Evolutionary conservation across 2,329 filamentous ascomycete genomes (phyloP), one percentile per base, ranked within the genome.

Genomic region (Talaromyces sp.): DNA sequence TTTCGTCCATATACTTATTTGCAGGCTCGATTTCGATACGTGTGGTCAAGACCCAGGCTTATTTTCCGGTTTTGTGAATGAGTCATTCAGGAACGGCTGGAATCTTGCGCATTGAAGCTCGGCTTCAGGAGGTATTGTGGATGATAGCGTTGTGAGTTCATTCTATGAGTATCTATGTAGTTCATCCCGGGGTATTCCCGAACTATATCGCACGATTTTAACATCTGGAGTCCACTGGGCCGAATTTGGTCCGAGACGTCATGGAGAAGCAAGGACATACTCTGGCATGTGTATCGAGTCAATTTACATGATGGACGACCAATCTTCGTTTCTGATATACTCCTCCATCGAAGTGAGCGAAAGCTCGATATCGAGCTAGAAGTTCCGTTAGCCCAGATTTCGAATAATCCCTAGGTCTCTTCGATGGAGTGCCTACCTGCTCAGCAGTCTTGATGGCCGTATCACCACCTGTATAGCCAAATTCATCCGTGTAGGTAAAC

Each of bases 281-380:
- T 25, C 5, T 12, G 23, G 25, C 25, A 31, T 16, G 4, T 9
- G 16, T 3, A 16, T 48, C 31, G 25, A 33, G 28, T 18, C 12
- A 18, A 6, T 12, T 21, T 21, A 52, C 28, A 52, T 21, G 5
- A 57, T 12, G 25, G 33, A 57, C 21, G 54, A 57, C 54, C 54
- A 57, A 31, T 57, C 54, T 31, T 57, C 54, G 3, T 14, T 35
- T 18, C 16, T 57, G 14, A 57, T 40, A 9, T 57, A 57, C 12
- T 57, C 54, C n/a, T 57, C 37, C 54, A 52, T 59, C n/a, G 57
- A 59, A 2, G 57, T 59, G 31, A 59, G 40, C 3, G 57, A 31
- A 23, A 59, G 31, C 14, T 59, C 31, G 39, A 37, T 48, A 35
- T n/a, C 40, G 21, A 59, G 39, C 57, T 59, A 16, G 9, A 52